Evolutionary conservation across 306 rosid species (phyloP).

Genomic region (Biancaea sappan): DNA sequence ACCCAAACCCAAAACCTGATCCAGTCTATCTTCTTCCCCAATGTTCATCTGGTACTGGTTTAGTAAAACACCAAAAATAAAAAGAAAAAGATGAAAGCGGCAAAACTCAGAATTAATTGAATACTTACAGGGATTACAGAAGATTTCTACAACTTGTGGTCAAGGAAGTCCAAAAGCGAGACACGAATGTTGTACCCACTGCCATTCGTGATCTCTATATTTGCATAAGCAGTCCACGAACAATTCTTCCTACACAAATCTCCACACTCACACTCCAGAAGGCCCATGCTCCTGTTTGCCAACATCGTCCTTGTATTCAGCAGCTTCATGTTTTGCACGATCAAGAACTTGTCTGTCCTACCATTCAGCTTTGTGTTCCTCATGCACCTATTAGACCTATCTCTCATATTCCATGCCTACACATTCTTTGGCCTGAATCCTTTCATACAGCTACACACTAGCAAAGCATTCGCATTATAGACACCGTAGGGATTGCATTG

Average conservation of each 20-base stretch:
- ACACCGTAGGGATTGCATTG: constrained; percentile 66
- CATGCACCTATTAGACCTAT: constrained; percentile 75
- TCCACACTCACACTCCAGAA: constrained; percentile 50
- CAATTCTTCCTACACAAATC: constrained; percentile 53
- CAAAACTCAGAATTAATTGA: constrained; percentile 46
- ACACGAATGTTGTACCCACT: constrained; percentile 43
- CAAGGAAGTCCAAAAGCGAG: constrained; percentile 59
- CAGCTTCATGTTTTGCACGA: constrained; percentile 50
- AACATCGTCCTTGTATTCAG: constrained; percentile 56
- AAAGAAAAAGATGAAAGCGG: not conserved
- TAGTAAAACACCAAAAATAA: not conserved
- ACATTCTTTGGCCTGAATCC: constrained; percentile 63
- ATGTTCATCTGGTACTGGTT: not conserved
- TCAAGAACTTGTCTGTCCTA: constrained; percentile 46
- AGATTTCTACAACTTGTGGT: constrained; percentile 42
- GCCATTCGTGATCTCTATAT: constrained; percentile 39
- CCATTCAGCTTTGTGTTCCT: constrained; percentile 56
- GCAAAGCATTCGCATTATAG: constrained; percentile 62
- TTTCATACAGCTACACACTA: constrained; percentile 62
- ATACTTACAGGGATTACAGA: constrained; percentile 44
- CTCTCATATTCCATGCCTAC: constrained; percentile 70
- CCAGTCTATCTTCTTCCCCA: too few species aligned
- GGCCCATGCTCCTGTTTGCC: constrained; percentile 46
- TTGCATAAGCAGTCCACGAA: constrained; percentile 64
- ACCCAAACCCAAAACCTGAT: too few species aligned